Base-by-base conservation (phyloP, 371 early-diverging fungal species). In the Apophysomyces elegans region DNA sequence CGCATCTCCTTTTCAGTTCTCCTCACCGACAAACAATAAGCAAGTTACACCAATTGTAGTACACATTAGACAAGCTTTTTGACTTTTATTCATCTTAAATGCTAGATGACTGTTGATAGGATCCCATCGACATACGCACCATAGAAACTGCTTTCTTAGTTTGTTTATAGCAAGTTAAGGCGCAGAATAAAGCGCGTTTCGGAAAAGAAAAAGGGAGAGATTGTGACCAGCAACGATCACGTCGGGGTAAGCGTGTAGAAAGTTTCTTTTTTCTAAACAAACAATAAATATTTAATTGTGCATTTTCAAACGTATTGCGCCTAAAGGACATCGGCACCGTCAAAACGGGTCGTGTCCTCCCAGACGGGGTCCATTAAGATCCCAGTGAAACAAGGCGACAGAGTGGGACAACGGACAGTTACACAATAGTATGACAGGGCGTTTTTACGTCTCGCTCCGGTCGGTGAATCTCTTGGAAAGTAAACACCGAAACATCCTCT, bases 11-110 rank as follows among this genome's bases (percentile, higher is more conserved):
- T 50, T 50, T 50, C 21, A n/a, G 54, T 50, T 50, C 54, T 50
- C 54, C 54, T 50, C 54, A 50, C 54, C 54, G 54, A 50, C 54
- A 50, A 50, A 50, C 54, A 50, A 50, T 50, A 50, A 21, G 54
- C 54, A 9, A 50, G 54, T 50, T 50, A 50, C 54, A 50, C 54
- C 21, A 21, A 50, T 26, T 50, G 8, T 26, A 4, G 21, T 8
- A 50, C 54, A 21, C 21, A 7, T 8, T 50, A 9, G 21, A 7
- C 54, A n/a, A n/a, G 21, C 35, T 21, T 21, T 50, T 50, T 50
- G 16, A 18, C 21, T n/a, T 50, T 50, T 21, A 21, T 50, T 50
- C 21, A 11, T 41, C 4, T 11, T 41, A 41, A 13, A 13, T 5
- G 41, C 4, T 11, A 13, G 8, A 41, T 13, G 41, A 41, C 1